Evolutionary conservation across 2,329 filamentous ascomycete genomes (phyloP), one percentile per base, ranked within the genome.

Genomic region (Pleoardoris graminearum): DNA sequence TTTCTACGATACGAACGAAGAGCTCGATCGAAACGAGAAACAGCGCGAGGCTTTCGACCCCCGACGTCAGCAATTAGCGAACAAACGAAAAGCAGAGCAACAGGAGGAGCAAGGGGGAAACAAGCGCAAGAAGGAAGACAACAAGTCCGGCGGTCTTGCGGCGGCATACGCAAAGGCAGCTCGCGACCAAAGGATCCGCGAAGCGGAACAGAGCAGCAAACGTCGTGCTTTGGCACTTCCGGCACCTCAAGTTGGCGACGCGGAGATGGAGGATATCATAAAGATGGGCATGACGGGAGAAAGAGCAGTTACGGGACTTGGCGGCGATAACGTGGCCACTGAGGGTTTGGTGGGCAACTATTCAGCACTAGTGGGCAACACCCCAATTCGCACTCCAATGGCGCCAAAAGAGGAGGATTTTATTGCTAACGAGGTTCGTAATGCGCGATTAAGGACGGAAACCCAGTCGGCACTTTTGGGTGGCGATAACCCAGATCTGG

Each of bases 201-300:
- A 99, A 76, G 94, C 94, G 1, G 94, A 99, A 74, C 93, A 96
- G 75, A 95, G 90, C 77, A 97, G 91, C 79, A 97, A 96, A 76
- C 85, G 94, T 52, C 85, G 91, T 52, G 78, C 87, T 6, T 80
- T 99, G n/a, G 85, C 87, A 39, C 79, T 99, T 22, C 94, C 94
- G 7, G 80, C 89, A 21, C 94, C 94, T 7, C 94, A 99, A 75
- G 91, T 99, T 64, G 87, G 90, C 72, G 94, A 99, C 67, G 83
- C 85, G 37, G 94, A 99, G 75, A 80, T 99, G 53, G 94, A 99
- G 69, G 92, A 97, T 61, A 97, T 99, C 67, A 91, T 99, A 59
- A 99, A 99, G 79, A 96, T 97, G 91, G 93, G 94, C 38, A 89
- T 96, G 83, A 85, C 91, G 54, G 94, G 93, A 32, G 91, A 97